Conservation (phyloP, 1,284 basidiomycete species). For the Amylostereum areolatum region DNA sequence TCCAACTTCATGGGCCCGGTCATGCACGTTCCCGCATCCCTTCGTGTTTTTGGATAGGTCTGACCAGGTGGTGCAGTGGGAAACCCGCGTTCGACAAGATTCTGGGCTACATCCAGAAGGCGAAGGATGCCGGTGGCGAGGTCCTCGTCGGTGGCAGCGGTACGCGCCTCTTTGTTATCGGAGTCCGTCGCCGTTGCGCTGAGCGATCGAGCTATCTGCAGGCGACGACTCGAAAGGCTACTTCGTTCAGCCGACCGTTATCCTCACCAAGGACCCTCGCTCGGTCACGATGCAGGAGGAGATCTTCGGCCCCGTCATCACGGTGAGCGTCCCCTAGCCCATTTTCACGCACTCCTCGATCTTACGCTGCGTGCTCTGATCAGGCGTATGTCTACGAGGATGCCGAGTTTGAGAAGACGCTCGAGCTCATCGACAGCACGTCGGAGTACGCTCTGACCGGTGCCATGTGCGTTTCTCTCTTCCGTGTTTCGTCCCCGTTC, state of each 20-base stretch:
- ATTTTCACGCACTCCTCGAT: too few relatives aligned
- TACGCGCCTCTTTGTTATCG: slow-evolving; percentile 23
- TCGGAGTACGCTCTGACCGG: slow-evolving; percentile 91
- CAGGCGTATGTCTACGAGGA: slow-evolving; percentile 86
- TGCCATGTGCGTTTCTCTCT: slow-evolving; percentile 58
- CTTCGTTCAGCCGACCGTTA: slow-evolving; percentile 93
- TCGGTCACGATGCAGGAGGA: slow-evolving; percentile 92
- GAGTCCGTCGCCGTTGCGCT: background rate
- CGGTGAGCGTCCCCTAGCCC: slow-evolving; percentile 47
- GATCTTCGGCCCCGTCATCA: slow-evolving; percentile 96
- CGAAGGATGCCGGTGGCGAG: slow-evolving; percentile 85
- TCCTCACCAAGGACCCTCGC: slow-evolving; percentile 88
- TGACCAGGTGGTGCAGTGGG: slow-evolving; percentile 46
- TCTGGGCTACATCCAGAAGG: slow-evolving; percentile 80
- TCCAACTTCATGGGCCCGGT: slow-evolving; percentile 94
- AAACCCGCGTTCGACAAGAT: slow-evolving; percentile 88
- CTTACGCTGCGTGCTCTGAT: background rate
- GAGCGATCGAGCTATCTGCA: slow-evolving; percentile 18
- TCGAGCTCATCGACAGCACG: slow-evolving; percentile 83
- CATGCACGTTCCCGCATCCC: slow-evolving; percentile 51
- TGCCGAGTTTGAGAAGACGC: slow-evolving; percentile 77
- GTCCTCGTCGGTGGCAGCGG: slow-evolving; percentile 82
- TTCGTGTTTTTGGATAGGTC: background rate
- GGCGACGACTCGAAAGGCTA: slow-evolving; percentile 90
- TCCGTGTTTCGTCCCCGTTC: background rate